Evolutionary conservation across 1,139 yeast species (phyloP).

Genomic region (Pichia sp.): DNA sequence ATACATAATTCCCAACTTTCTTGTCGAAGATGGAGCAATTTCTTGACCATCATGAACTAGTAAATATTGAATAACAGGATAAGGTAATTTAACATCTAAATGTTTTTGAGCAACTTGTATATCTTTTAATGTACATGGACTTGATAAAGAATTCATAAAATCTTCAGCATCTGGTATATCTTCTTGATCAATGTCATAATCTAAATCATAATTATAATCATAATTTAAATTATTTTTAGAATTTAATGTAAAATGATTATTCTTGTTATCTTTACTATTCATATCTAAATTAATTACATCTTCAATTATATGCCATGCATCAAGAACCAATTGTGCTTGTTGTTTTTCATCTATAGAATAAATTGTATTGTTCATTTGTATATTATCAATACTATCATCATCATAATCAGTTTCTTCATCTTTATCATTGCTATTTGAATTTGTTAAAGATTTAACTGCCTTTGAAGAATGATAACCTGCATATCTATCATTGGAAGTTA

Average conservation of each 20-base stretch:
- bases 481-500: constrained; percentile 62
- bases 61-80: constrained; percentile 53
- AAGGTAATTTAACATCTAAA: constrained; percentile 50
- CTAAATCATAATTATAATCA: constrained; percentile 7
- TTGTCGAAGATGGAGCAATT: constrained; percentile 42
- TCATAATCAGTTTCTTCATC: neutral
- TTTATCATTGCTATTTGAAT: neutral
- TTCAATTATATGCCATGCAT: constrained; percentile 16
- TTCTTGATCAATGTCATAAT: constrained; percentile 2
- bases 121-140: constrained; percentile 60
- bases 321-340: constrained; percentile 14
- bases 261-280: neutral
- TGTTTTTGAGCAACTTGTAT: constrained; percentile 60
- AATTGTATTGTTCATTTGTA: constrained; percentile 1
- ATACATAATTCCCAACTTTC: constrained; percentile 55
- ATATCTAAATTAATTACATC: constrained; percentile 12
- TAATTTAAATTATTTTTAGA: constrained; percentile 1
- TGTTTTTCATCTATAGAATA: constrained; percentile 14
- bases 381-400: neutral
- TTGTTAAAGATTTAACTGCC: constrained; percentile 9
- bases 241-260: constrained; percentile 3
- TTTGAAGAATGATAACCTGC: constrained; percentile 54
- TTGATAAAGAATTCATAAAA: constrained; percentile 35
- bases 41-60: constrained; percentile 67
- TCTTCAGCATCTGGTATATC: constrained; percentile 20